Conservation (phyloP, 176 grass and related monocot genomes). For the Poa annua region DNA sequence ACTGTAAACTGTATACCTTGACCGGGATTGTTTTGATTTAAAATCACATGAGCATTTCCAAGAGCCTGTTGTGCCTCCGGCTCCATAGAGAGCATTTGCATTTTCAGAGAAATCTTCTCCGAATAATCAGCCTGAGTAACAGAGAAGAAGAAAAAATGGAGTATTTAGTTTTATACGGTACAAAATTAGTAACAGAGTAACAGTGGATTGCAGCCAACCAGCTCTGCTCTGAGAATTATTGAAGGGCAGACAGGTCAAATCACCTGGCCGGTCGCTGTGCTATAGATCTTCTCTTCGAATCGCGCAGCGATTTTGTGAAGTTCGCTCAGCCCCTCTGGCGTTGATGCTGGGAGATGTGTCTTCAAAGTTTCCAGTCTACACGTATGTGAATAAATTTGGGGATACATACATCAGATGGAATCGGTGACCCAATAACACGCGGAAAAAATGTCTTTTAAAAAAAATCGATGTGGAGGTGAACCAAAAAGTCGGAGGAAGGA, state of each 20-base stretch:
- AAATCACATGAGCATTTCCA: not conserved
- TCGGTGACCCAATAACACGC: not conserved
- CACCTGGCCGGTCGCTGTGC: not conserved
- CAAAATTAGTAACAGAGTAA: conserved; percentile 3
- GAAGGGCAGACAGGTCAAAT: not conserved
- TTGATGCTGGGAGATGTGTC: not conserved
- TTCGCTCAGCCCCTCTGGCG: not conserved
- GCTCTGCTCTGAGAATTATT: too few species aligned
- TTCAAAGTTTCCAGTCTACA: not conserved
- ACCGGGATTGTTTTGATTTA: not conserved
- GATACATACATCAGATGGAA: not conserved
- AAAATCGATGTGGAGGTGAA: not conserved
- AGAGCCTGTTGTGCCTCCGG: not conserved
- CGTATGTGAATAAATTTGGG: not conserved
- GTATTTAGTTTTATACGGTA: not conserved
- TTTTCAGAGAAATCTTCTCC: not conserved
- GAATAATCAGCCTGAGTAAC: not conserved
- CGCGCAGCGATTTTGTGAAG: not conserved
- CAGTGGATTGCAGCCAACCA: not conserved
- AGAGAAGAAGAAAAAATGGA: not conserved
- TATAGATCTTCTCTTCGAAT: not conserved
- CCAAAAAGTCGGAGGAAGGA: not conserved
- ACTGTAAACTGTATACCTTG: not conserved
- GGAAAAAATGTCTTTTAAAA: not conserved
- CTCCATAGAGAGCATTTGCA: not conserved